Percentiles rank a stretch among this genome's conserved stretches.
Conservation (phyloP, 345 rosid genomes). For the Nephelium lappaceum region DNA sequence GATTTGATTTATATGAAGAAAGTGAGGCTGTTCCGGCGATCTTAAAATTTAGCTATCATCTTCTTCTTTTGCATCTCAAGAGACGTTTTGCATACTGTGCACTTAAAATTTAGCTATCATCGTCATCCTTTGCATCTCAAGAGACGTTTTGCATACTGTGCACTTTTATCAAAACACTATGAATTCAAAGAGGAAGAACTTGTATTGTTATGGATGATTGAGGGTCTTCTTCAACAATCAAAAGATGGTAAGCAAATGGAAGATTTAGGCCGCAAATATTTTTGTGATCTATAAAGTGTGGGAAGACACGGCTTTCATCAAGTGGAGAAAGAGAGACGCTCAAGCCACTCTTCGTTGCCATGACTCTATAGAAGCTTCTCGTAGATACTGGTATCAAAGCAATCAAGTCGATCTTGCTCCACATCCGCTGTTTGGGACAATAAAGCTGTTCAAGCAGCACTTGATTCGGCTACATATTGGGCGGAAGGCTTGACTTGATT, state of each 20-base stretch:
- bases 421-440: slow-evolving; percentile 88
- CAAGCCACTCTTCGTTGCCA: slow-evolving; percentile 89
- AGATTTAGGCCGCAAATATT: slow-evolving; percentile 19
- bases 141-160: no score
- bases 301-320: slow-evolving; percentile 85
- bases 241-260: slow-evolving; percentile 14
- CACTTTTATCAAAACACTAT: slow-evolving; percentile 15
- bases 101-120: no score
- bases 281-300: slow-evolving; percentile 41
- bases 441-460: slow-evolving; percentile 74
- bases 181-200: slow-evolving; percentile 21
- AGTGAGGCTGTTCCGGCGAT: no score
- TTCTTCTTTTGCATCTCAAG: slow-evolving; percentile 13
- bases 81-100: slow-evolving; percentile 23
- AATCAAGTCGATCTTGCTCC: slow-evolving; percentile 73
- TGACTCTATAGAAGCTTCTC: slow-evolving; percentile 86
- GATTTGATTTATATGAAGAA: background rate
- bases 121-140: no score
- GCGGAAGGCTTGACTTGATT: no score
- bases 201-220: slow-evolving; percentile 27
- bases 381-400: slow-evolving; percentile 81
- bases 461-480: no score
- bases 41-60: no score
- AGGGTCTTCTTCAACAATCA: slow-evolving; percentile 10
- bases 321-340: slow-evolving; percentile 88